Percentiles rank a stretch among this genome's conserved stretches.
These are phyloP conservation scores for Dalbergia cochinchinensis DNA, from an alignment of 306 rosid species.

Conservation along the genomic window DNA sequence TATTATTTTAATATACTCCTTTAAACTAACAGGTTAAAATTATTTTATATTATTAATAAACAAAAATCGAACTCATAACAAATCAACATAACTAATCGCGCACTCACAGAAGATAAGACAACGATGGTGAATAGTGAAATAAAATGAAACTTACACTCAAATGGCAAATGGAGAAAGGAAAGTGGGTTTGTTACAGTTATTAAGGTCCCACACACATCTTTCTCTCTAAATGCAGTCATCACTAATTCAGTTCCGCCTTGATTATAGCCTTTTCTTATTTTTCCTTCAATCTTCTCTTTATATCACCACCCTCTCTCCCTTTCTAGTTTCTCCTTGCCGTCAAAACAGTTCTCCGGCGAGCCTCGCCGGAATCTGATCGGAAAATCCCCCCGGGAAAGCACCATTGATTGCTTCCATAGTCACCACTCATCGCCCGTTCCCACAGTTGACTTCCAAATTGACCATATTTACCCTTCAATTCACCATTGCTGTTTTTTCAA, in stretches of 20 bases:
- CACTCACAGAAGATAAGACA: no score
- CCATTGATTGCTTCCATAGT: neutral
- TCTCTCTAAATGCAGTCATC: slow-evolving; percentile 22
- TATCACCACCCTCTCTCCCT: slow-evolving; percentile 13
- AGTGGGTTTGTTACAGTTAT: slow-evolving; percentile 37
- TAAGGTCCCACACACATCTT: slow-evolving; percentile 44
- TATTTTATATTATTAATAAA: no score
- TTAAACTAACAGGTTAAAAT: no score
- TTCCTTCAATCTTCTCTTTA: neutral
- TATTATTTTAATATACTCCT: no score
- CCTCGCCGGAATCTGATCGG: slow-evolving; percentile 40
- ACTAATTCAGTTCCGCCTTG: slow-evolving; percentile 38
- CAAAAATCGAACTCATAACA: no score
- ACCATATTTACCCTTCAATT: neutral
- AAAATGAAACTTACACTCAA: no score
- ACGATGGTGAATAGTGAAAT: no score
- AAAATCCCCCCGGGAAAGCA: slow-evolving; percentile 1
- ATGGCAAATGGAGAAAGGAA: no score
- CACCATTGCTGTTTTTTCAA: slow-evolving; percentile 24
- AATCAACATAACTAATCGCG: no score
- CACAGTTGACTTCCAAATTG: neutral
- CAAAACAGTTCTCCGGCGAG: slow-evolving; percentile 38
- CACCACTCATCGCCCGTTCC: neutral
- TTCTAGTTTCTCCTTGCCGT: neutral
- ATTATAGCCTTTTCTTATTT: slow-evolving; percentile 17